Evolutionary conservation across 805 yeast genomes (phyloP), one percentile per base, ranked within the genome.

Genomic region (Diddensiella santjacobensis): DNA sequence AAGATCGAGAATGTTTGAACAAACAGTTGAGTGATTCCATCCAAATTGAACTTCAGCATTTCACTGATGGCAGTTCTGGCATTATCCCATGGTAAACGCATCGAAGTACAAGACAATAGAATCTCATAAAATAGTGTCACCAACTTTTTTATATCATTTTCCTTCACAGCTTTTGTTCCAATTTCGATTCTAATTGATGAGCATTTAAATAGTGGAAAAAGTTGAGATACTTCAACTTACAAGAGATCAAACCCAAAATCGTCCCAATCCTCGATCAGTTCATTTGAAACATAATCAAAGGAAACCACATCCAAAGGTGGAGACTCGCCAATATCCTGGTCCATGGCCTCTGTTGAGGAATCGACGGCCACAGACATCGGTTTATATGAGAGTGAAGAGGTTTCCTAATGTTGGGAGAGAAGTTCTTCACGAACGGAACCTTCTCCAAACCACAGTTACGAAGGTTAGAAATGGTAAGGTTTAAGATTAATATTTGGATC

Each of bases 1-100:
- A 55, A 47, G 24, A 52, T 42, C 22, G 53, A 47, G 30, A 48
- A 50, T 8, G 55, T 49, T n/a, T 54, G 42, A 19, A 56, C 26
- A 37, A 54, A 48, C 26, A 56, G 44, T 31, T 52, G 44, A 13
- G 31, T 29, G 4, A 22, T 17, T 4, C 38, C 33, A 4, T 30
- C 22, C 19, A 17, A 29, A 13, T 36, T 31, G 1, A 36, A 17
- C 11, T 17, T 24, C n/a, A 53, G 33, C 19, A 53, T 17, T 13
- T 24, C 4, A 22, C 22, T 40, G 22, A 55, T 6, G 5, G 40
- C 39, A 13, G 20, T 38, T 5, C 40, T 29, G 2, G 51, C 54
- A 36, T 15, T n/a, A 6, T 48, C 55, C 15, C 33, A 18, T 2
- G 48, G 35, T 3, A 56, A 18, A 6, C 46, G 15, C 15, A 11